Conservation (phyloP, 169 alveolate species). For the Plasmodium vivax region DNA sequence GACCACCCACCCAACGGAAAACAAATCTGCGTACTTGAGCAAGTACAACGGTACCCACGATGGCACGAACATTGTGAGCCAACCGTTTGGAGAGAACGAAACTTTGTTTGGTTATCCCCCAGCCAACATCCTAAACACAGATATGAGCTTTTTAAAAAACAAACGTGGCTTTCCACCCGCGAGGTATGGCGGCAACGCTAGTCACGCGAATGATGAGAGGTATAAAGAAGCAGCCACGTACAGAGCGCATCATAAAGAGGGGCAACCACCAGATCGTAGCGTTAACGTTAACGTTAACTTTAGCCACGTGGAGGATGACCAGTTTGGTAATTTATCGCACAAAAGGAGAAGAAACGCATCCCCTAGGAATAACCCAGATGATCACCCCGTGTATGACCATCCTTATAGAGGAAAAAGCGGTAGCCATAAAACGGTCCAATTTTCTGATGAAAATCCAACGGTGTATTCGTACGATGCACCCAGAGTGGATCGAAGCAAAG, state of each 20-base stretch:
- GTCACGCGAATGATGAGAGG: neutral
- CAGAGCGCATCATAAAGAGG: neutral
- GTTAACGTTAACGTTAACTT: neutral
- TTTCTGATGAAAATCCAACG: constrained; percentile 3
- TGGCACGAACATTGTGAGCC: neutral
- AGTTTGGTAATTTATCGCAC: neutral
- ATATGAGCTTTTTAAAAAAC: constrained; percentile 6
- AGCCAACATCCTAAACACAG: neutral
- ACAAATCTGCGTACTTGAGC: neutral
- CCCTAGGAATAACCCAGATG: constrained; percentile 11
- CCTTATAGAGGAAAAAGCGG: neutral
- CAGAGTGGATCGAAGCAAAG: neutral
- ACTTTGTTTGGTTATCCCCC: neutral
- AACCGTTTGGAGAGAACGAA: neutral
- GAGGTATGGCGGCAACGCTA: neutral
- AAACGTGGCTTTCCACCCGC: neutral
- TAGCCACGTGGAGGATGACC: neutral
- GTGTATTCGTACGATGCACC: constrained; percentile 1
- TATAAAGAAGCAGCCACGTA: neutral
- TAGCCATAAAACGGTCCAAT: constrained; percentile 8
- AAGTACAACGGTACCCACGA: neutral
- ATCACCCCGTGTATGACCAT: neutral
- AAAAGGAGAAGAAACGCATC: constrained; percentile 9
- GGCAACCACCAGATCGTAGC: neutral
- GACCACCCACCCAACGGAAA: neutral